Percentiles rank a stretch among this genome's conserved stretches.
Evolutionary conservation across 257 asterid genomes (phyloP).

Genomic region (Nyctanthes arbortristis): DNA sequence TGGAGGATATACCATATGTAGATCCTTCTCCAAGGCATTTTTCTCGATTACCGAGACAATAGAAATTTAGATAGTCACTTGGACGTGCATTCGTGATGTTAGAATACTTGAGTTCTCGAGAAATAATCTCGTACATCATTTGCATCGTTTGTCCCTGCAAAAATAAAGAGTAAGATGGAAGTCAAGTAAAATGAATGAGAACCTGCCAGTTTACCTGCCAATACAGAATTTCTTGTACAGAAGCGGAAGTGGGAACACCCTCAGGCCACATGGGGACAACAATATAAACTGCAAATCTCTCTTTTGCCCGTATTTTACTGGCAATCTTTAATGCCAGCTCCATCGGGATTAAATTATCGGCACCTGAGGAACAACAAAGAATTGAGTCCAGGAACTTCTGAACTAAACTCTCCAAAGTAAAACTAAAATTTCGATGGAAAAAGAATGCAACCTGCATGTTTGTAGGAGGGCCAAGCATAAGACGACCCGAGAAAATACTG

Average conservation of each 20-base stretch:
- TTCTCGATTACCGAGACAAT: constrained; percentile 60
- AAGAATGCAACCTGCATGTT: constrained; percentile 61
- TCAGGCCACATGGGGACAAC: constrained; percentile 98
- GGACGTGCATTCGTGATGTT: constrained; percentile 37
- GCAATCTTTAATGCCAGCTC: constrained; percentile 86
- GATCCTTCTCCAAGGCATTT: constrained; percentile 29
- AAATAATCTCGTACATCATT: constrained; percentile 53
- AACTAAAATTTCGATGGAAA: background rate
- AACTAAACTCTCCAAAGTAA: no score
- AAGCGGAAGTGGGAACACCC: constrained; percentile 79
- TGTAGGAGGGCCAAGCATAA: constrained; percentile 87
- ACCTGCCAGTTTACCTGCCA: constrained; percentile 69
- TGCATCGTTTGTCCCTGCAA: constrained; percentile 63
- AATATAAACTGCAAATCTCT: constrained; percentile 75
- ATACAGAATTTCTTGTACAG: constrained; percentile 91
- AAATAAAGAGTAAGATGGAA: constrained; percentile 13
- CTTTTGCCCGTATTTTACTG: constrained; percentile 77
- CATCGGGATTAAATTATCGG: constrained; percentile 88
- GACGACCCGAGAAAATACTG: constrained; percentile 95
- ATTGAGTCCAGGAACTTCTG: constrained; percentile 12
- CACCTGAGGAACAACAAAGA: constrained; percentile 50
- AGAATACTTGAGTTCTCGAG: constrained; percentile 38
- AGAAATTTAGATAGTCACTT: constrained; percentile 48
- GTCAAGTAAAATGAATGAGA: background rate
- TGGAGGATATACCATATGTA: constrained; percentile 28